Evolutionary conservation across 2,329 filamentous ascomycete genomes (phyloP).

Genomic region (Fusarium luffae): DNA sequence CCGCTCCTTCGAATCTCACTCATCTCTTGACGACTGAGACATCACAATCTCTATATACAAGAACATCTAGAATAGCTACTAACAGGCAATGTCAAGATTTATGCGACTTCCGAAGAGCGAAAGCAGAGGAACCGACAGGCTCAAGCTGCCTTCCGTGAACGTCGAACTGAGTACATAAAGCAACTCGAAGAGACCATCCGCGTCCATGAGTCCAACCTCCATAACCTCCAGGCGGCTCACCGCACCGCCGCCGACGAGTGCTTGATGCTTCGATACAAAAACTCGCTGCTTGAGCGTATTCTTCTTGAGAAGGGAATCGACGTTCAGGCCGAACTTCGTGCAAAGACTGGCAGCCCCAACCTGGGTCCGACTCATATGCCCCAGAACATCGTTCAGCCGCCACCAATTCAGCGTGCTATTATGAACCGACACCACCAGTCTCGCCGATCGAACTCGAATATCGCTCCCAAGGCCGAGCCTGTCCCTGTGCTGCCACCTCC

Average conservation of each 20-base stretch:
- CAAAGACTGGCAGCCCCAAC: slow-evolving; percentile 90
- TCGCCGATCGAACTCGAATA: slow-evolving; percentile 76
- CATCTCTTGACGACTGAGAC: slow-evolving; percentile 1
- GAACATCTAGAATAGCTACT: slow-evolving; percentile 27
- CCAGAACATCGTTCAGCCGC: slow-evolving; percentile 76
- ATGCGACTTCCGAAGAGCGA: slow-evolving; percentile 97
- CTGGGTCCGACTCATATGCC: slow-evolving; percentile 75
- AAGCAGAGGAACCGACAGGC: slow-evolving; percentile 98
- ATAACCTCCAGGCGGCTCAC: slow-evolving; percentile 92
- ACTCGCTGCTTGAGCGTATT: slow-evolving; percentile 94
- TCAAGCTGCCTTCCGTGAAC: slow-evolving; percentile 95
- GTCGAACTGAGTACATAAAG: slow-evolving; percentile 98
- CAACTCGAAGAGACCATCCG: slow-evolving; percentile 98
- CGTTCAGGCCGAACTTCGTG: slow-evolving; percentile 92
- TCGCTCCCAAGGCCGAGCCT: slow-evolving; percentile 78
- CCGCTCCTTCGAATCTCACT: slow-evolving; percentile 2
- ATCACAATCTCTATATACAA: slow-evolving; percentile 10
- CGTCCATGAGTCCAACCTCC: slow-evolving; percentile 93
- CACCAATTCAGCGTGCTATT: slow-evolving; percentile 82
- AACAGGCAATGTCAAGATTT: slow-evolving; percentile 72
- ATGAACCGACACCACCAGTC: slow-evolving; percentile 83
- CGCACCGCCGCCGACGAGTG: slow-evolving; percentile 96
- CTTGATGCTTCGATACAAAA: slow-evolving; percentile 98
- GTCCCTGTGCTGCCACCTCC: slow-evolving; percentile 60
- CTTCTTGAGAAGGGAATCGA: slow-evolving; percentile 98